A percentile compares a stretch with the other conserved stretches of the same genome.
These are phyloP conservation scores for Lophiotrema nucula DNA, from an alignment of 495 filamentous ascomycete species.

Conservation along the genomic window DNA sequence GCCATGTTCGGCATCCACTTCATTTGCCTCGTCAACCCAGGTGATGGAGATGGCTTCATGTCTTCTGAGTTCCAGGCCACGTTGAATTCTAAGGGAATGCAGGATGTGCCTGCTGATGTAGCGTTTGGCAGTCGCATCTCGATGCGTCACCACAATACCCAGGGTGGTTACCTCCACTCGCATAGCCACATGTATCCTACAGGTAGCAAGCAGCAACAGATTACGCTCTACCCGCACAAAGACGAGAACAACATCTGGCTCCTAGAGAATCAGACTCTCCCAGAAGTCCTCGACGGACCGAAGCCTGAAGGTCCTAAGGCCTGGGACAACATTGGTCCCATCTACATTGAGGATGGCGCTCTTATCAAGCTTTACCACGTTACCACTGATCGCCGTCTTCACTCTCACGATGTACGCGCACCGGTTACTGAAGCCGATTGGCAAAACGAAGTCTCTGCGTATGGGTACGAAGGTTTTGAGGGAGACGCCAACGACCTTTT, in stretches of 20 bases:
- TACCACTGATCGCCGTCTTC: constrained; percentile 79
- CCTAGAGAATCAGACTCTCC: constrained; percentile 93
- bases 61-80: constrained; percentile 98
- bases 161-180: constrained; percentile 95
- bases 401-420: constrained; percentile 97
- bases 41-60: constrained; percentile 99
- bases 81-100: constrained; percentile 92
- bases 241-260: constrained; percentile 97
- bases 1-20: constrained; percentile 97
- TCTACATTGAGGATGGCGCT: constrained; percentile 74
- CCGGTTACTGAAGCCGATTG: constrained; percentile 95
- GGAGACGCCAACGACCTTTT: constrained; percentile 97
- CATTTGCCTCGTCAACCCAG: constrained; percentile 85
- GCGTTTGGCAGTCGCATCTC: constrained; percentile 80
- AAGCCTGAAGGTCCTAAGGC: constrained; percentile 75
- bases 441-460: constrained; percentile 97
- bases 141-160: constrained; percentile 91
- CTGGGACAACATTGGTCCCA: constrained; percentile 72
- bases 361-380: constrained; percentile 79
- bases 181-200: constrained; percentile 96
- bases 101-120: constrained; percentile 89
- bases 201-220: constrained; percentile 96
- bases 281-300: constrained; percentile 68
- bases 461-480: constrained; percentile 94
- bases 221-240: constrained; percentile 98